phyloP scores from a whole-genome alignment of 2,329 filamentous ascomycete genomes.

The Fusarium kyushuense region DNA sequence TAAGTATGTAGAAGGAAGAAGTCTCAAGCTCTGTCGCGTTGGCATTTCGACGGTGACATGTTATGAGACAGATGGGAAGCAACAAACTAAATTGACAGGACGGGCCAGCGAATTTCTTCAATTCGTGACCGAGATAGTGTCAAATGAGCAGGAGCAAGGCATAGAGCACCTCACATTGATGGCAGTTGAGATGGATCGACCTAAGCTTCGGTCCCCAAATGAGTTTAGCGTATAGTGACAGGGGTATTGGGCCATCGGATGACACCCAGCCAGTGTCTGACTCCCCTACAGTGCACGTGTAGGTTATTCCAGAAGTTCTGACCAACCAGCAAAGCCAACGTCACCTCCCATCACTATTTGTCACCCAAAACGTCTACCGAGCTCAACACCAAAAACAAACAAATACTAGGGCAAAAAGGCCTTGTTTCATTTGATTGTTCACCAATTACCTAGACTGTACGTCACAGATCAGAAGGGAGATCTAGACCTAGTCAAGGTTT shows the following conservation, averaged over 20 bases:
- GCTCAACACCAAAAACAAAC: slow-evolving; percentile 18
- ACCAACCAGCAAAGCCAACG: slow-evolving; percentile 29
- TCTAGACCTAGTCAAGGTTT: slow-evolving; percentile 16
- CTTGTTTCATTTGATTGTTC: background rate
- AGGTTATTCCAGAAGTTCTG: slow-evolving; percentile 21
- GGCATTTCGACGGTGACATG: slow-evolving; percentile 35
- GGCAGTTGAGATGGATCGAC: slow-evolving; percentile 26
- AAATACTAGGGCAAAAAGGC: slow-evolving; percentile 16
- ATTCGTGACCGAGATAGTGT: slow-evolving; percentile 40
- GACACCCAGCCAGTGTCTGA: slow-evolving; percentile 30
- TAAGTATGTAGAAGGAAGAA: slow-evolving; percentile 18
- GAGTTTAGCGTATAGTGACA: slow-evolving; percentile 49
- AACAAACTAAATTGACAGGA: slow-evolving; percentile 3
- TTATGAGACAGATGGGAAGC: slow-evolving; percentile 20
- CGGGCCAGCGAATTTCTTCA: slow-evolving; percentile 43
- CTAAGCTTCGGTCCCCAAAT: slow-evolving; percentile 52
- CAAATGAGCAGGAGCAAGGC: slow-evolving; percentile 27
- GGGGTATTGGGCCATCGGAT: slow-evolving; percentile 16
- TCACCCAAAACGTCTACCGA: slow-evolving; percentile 27
- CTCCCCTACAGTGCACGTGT: slow-evolving; percentile 38
- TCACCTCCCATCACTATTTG: slow-evolving; percentile 19
- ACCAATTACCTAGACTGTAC: background rate
- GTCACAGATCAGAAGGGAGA: background rate
- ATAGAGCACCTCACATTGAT: slow-evolving; percentile 4
- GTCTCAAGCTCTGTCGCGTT: slow-evolving; percentile 23